A percentile compares a stretch with the other conserved stretches of the same genome.
phyloP scores from a whole-genome alignment of 2,329 filamentous ascomycete species.

The Coleophoma eucalyptorum region DNA sequence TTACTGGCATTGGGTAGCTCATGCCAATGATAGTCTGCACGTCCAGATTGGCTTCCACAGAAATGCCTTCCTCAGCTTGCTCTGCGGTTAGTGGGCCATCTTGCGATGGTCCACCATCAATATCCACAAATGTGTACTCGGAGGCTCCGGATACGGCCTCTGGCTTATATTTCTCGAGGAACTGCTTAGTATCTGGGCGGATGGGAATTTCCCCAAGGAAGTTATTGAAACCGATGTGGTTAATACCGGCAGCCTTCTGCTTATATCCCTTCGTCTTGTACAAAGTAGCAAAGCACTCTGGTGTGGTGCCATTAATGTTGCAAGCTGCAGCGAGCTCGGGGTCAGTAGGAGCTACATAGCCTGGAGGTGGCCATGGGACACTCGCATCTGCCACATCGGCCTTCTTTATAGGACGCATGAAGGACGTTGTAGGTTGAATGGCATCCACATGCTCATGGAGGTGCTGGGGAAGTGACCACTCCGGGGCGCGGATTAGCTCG shows the following conservation, averaged over 20 bases:
- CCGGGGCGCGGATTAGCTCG: conserved; percentile 44
- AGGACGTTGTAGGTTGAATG: conserved; percentile 58
- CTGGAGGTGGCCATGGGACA: neutral
- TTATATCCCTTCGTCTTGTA: conserved; percentile 18
- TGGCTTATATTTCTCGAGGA: conserved; percentile 16
- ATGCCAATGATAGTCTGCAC: conserved; percentile 49
- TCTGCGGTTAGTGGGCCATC: neutral
- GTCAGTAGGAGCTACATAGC: neutral
- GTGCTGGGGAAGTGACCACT: conserved; percentile 54
- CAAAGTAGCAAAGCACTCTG: conserved; percentile 17
- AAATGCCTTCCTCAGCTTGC: neutral
- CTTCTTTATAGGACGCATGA: conserved; percentile 38
- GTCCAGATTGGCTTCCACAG: conserved; percentile 50
- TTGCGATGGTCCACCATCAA: neutral
- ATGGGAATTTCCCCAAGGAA: conserved; percentile 18
- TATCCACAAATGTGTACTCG: neutral
- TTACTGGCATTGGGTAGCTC: conserved; percentile 32
- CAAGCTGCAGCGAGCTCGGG: conserved; percentile 46
- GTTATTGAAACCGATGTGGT: conserved; percentile 19
- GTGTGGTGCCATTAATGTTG: conserved; percentile 39
- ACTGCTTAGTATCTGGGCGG: conserved; percentile 14
- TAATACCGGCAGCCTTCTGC: conserved; percentile 11
- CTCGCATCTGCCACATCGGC: neutral
- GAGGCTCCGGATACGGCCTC: neutral
- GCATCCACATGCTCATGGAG: conserved; percentile 55